phyloP scores from a whole-genome alignment of 2,329 filamentous ascomycete species.

The Stachybotrys chartarum region DNA sequence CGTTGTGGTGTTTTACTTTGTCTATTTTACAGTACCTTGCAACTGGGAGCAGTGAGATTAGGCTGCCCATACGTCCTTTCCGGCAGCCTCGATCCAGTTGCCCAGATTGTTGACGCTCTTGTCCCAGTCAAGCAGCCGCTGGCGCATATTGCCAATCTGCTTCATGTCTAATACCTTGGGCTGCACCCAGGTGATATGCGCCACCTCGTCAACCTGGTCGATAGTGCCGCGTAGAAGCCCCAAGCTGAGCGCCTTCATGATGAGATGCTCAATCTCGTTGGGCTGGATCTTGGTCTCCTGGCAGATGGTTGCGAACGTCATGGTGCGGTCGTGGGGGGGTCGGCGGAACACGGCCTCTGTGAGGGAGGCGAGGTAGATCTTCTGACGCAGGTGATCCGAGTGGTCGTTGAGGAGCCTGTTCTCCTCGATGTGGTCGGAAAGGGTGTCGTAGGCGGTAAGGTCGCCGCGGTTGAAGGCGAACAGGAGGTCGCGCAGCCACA shows the following conservation, averaged over 20 bases:
- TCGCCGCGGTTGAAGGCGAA: slow-evolving; percentile 98
- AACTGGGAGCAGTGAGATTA: slow-evolving; percentile 24
- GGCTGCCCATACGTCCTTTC: slow-evolving; percentile 93
- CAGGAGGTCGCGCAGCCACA: slow-evolving; percentile 91
- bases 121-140: slow-evolving; percentile 88
- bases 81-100: slow-evolving; percentile 92
- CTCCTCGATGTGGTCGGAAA: slow-evolving; percentile 73
- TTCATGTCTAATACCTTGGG: slow-evolving; percentile 94
- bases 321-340: slow-evolving; percentile 88
- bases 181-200: slow-evolving; percentile 97
- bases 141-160: slow-evolving; percentile 90
- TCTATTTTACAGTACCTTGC: neutral
- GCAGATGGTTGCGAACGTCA: slow-evolving; percentile 84
- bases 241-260: slow-evolving; percentile 98
- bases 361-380: slow-evolving; percentile 93
- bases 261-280: slow-evolving; percentile 92
- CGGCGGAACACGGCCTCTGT: slow-evolving; percentile 96
- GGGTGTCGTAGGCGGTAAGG: slow-evolving; percentile 74
- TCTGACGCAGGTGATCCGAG: slow-evolving; percentile 82
- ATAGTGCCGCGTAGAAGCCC: slow-evolving; percentile 87
- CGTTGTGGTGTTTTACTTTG: neutral
- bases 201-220: slow-evolving; percentile 91
- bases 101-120: slow-evolving; percentile 91
- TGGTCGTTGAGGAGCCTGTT: slow-evolving; percentile 75
- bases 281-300: slow-evolving; percentile 86